Base-by-base conservation (phyloP, 345 rosid genomes). In the Gossypium ekmanianum region DNA sequence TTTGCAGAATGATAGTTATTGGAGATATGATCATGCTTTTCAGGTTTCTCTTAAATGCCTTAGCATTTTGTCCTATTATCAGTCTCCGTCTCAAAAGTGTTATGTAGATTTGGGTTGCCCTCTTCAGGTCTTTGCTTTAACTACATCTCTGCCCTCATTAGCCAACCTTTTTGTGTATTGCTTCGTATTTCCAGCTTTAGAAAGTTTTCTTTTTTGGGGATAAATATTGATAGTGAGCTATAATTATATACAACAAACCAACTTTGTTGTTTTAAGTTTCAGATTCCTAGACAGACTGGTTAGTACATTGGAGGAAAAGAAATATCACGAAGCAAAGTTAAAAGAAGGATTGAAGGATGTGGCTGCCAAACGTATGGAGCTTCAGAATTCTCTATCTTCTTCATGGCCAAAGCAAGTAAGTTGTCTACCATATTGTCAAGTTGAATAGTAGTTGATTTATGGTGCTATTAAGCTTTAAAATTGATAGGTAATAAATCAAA, bases 381-480 rank as follows among this genome's bases (percentile, higher is more conserved):
- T 94, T 75, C 94, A 88, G 77, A 94, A 94, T 83, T 91, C 97
- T 55, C 76, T 91, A 47, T 88, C 88, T 75, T 92, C 98, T 26
- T 90, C 84, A 71, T 92, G 98, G 98, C 98, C 98, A 54, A 94
- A 92, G 87, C 97, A 91, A 85, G 98, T 88, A 51, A 75, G 81
- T 76, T 51, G 34, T 59, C 61, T 75, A 24, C 26, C 63, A 64
- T 63, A 16, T 12, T 9, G 7, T 44, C 27, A 52, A 29, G 48
- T 51, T 29, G 61, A 70, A 70, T 45, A 10, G 51, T 27, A 51
- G 9, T 22, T 22, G 20, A 13, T 27, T 50, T 7, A 45, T 27
- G 14, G 3, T 16, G 16, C 22, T 29, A 27, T 13, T 17, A 51
- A 14, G 16, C 3, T 18, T 51, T 34, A 34, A 34, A 34, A 34